Conservation (phyloP, 345 rosid species). For the Dipteronia dyeriana region DNA sequence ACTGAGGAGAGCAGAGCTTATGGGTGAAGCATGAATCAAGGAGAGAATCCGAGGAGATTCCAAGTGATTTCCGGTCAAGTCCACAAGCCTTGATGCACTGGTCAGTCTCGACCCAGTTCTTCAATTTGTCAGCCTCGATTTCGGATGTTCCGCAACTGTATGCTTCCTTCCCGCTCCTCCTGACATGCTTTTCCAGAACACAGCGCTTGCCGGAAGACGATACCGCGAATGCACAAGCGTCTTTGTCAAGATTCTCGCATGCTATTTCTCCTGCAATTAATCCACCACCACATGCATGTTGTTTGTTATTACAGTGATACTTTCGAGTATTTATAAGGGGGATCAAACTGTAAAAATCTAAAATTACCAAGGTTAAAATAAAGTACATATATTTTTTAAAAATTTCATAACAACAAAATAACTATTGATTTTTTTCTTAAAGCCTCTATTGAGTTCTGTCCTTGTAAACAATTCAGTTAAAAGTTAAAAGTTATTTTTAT, state of each 20-base stretch:
- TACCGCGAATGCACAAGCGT: slow-evolving; percentile 69
- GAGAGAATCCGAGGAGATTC: slow-evolving; percentile 84
- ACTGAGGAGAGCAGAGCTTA: slow-evolving; percentile 71
- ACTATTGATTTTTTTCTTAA: too few species aligned
- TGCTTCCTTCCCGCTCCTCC: slow-evolving; percentile 55
- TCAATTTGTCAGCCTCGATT: slow-evolving; percentile 62
- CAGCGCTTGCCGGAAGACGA: slow-evolving; percentile 80
- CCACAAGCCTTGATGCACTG: slow-evolving; percentile 72
- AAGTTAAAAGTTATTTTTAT: too few species aligned
- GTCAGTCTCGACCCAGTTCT: slow-evolving; percentile 64
- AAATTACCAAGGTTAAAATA: too few species aligned
- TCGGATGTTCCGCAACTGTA: slow-evolving; percentile 70
- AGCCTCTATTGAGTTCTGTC: too few species aligned
- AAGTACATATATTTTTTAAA: too few species aligned
- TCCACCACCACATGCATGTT: background rate
- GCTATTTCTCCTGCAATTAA: slow-evolving; percentile 40
- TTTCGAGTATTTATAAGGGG: too few species aligned
- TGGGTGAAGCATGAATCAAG: slow-evolving; percentile 60
- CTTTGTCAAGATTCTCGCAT: slow-evolving; percentile 62
- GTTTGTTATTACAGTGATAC: too few species aligned
- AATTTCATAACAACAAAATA: too few species aligned
- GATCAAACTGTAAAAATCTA: too few species aligned
- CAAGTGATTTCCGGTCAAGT: slow-evolving; percentile 69
- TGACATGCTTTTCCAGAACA: slow-evolving; percentile 65
- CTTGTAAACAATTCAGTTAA: too few species aligned